phyloP scores from a whole-genome alignment of 73 alveolate genomes.

The Symbiodinium natans region DNA sequence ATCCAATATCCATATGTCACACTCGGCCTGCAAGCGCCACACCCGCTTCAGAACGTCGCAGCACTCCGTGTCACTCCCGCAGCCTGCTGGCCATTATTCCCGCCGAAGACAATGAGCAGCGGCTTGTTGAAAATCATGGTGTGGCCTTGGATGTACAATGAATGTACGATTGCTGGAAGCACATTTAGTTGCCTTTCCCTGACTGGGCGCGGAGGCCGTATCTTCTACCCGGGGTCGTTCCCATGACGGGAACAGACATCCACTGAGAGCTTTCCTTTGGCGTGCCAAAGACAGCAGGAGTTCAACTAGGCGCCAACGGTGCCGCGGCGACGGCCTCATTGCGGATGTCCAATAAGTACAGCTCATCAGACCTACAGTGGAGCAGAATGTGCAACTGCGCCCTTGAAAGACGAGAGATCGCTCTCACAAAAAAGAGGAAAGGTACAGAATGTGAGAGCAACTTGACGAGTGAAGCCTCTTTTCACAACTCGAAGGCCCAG shows the following conservation, averaged over 20 bases:
- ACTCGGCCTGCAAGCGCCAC: conserved; percentile 36
- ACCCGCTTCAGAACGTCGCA: too few relatives aligned
- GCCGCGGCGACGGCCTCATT: conserved; percentile 28
- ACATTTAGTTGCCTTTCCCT: too few relatives aligned
- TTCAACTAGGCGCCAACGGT: conserved; percentile 88
- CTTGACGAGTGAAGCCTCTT: too few relatives aligned
- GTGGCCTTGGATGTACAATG: conserved; percentile 94
- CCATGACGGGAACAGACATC: conserved; percentile 99
- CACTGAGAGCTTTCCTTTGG: conserved; percentile 97
- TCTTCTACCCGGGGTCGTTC: conserved; percentile 99
- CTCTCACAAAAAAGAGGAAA: too few relatives aligned
- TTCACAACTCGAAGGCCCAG: too few relatives aligned
- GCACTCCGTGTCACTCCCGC: too few relatives aligned
- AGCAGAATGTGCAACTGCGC: neutral
- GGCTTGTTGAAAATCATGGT: conserved; percentile 98
- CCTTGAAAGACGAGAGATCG: too few relatives aligned
- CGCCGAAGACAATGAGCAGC: conserved; percentile 98
- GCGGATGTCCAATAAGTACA: conserved; percentile 94
- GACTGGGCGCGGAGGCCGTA: conserved; percentile 95
- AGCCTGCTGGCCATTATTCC: conserved; percentile 97
- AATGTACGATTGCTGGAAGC: neutral
- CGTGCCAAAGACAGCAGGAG: conserved; percentile 96
- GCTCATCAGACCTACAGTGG: conserved; percentile 45
- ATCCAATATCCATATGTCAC: conserved; percentile 83
- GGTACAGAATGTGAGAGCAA: too few relatives aligned